A percentile compares a stretch with the other conserved stretches of the same genome.
Conservation (phyloP, 371 early-diverging fungal species). For the Actinomucor elegans region DNA sequence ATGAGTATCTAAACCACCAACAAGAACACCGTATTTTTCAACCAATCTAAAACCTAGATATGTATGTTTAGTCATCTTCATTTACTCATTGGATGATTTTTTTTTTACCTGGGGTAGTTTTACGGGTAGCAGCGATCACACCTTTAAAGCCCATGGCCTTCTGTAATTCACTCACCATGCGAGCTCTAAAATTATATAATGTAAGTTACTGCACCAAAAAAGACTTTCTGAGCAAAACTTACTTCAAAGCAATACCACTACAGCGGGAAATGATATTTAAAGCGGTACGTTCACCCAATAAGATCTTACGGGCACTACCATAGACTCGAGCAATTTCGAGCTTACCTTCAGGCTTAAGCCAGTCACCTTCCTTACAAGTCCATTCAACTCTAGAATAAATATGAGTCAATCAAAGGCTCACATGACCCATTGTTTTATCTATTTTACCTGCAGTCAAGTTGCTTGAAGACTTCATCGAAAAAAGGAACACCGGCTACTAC, state of each 20-base stretch:
- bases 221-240: too few species aligned
- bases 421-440: too few species aligned
- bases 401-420: neutral
- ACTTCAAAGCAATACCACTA: constrained; percentile 91
- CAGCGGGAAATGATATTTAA: constrained; percentile 93
- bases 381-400: constrained; percentile 74
- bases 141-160: constrained; percentile 79
- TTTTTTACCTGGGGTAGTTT: constrained; percentile 92
- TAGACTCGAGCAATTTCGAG: constrained; percentile 80
- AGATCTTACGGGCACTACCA: constrained; percentile 82
- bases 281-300: constrained; percentile 94
- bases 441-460: constrained; percentile 81
- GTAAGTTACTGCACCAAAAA: too few species aligned
- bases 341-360: constrained; percentile 66
- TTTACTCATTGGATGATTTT: neutral
- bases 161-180: constrained; percentile 68
- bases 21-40: constrained; percentile 97
- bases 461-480: constrained; percentile 91
- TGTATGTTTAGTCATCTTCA: neutral
- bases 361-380: constrained; percentile 78
- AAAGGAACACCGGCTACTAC: constrained; percentile 95
- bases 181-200: constrained; percentile 48
- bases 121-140: constrained; percentile 93
- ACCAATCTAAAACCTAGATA: constrained; percentile 87
- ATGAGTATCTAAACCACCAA: constrained; percentile 96